phyloP scores from a whole-genome alignment of 2,329 filamentous ascomycete genomes.

The Penicillium janthinellum region DNA sequence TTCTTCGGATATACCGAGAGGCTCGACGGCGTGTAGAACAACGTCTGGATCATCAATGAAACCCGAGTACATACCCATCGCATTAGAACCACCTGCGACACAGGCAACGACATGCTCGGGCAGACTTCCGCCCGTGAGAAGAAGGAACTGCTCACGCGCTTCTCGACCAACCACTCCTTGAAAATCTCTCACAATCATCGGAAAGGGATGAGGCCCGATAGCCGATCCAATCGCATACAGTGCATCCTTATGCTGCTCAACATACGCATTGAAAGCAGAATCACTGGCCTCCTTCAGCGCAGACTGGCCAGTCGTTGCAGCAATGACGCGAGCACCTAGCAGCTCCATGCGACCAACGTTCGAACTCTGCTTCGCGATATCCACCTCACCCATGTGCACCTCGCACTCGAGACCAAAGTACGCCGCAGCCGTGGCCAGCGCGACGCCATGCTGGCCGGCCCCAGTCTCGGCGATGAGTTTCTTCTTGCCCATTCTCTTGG shows the following conservation, averaged over 20 bases:
- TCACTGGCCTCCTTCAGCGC: slow-evolving; percentile 78
- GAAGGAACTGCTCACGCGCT: slow-evolving; percentile 2
- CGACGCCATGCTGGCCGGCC: slow-evolving; percentile 79
- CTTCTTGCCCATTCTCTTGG: slow-evolving; percentile 72
- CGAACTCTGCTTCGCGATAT: slow-evolving; percentile 79
- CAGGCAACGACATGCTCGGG: slow-evolving; percentile 7
- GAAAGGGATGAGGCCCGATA: slow-evolving; percentile 76
- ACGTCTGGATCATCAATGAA: slow-evolving; percentile 10
- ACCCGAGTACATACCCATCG: slow-evolving; percentile 9
- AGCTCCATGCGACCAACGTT: slow-evolving; percentile 2
- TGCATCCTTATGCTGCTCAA: slow-evolving; percentile 77
- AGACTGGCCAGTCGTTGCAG: slow-evolving; percentile 66
- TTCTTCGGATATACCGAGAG: background rate
- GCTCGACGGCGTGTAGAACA: slow-evolving; percentile 2
- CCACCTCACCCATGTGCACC: slow-evolving; percentile 89
- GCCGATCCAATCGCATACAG: slow-evolving; percentile 92
- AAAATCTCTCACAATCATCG: slow-evolving; percentile 11
- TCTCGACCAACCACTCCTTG: slow-evolving; percentile 10
- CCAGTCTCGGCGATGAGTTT: slow-evolving; percentile 92
- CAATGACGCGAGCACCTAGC: background rate
- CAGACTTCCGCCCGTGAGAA: background rate
- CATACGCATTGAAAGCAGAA: slow-evolving; percentile 82
- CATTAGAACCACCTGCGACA: slow-evolving; percentile 14
- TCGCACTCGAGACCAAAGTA: slow-evolving; percentile 93
- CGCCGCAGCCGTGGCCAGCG: slow-evolving; percentile 80